Percentiles rank a stretch among this genome's conserved stretches.
Conservation (phyloP, 78 protist genomes). For the Salpingoeca rosetta region DNA sequence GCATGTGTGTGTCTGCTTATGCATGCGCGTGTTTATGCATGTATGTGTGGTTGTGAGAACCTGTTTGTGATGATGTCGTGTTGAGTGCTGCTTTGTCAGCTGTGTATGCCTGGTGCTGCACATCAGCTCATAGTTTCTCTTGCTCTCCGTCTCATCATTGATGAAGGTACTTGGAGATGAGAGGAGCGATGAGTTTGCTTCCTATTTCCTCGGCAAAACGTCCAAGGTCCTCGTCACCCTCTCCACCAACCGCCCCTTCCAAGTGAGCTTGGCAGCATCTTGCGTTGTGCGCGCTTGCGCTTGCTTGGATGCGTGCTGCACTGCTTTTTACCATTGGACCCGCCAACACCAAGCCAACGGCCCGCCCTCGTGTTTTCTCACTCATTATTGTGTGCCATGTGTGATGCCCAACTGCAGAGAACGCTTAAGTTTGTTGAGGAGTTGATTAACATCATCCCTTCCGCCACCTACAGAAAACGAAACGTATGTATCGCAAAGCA, state of each 20-base stretch:
- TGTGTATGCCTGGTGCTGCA: no score
- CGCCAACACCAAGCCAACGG: conserved; percentile 23
- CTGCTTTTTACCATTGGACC: conserved; percentile 8
- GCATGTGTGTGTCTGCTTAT: no score
- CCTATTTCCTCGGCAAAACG: conserved; percentile 36
- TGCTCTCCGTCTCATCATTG: not conserved
- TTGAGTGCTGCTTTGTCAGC: not conserved
- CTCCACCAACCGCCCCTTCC: not conserved
- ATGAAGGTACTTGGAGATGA: conserved; percentile 39
- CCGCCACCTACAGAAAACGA: not conserved
- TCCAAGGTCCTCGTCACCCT: conserved; percentile 1
- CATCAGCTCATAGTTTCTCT: conserved; percentile 11
- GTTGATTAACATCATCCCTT: conserved; percentile 10
- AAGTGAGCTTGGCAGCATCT: not conserved
- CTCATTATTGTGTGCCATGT: no score
- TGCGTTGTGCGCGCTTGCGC: not conserved
- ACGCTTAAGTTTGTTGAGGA: conserved; percentile 24
- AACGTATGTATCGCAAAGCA: no score
- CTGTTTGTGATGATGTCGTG: not conserved
- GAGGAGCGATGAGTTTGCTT: conserved; percentile 50
- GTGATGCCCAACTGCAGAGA: not conserved
- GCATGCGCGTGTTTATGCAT: no score
- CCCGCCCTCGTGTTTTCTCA: not conserved
- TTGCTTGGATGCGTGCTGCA: not conserved
- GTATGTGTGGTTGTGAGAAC: no score